These are phyloP conservation scores for Cystobasidiaceae sp. DNA, from an alignment of 1,284 basidiomycete species.

Conservation along the genomic window DNA sequence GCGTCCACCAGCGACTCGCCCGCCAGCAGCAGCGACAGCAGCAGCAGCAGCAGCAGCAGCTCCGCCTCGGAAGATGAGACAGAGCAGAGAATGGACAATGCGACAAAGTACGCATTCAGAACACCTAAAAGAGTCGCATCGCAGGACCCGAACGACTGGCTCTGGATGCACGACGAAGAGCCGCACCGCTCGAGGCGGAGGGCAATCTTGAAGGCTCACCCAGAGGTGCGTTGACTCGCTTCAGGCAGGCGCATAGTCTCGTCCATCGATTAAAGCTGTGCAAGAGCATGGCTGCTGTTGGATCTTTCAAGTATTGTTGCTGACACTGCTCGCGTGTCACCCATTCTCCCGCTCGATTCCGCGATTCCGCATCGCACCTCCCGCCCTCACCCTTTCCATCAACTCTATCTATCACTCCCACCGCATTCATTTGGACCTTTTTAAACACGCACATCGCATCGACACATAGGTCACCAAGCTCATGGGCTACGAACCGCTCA, in stretches of 20 bases:
- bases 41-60: neutral
- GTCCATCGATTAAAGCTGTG: too few species aligned
- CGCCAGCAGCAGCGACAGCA: slow-evolving; percentile 7
- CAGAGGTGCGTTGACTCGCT: slow-evolving; percentile 60
- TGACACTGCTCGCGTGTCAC: neutral
- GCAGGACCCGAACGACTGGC: slow-evolving; percentile 46
- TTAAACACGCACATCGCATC: neutral
- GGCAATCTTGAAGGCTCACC: slow-evolving; percentile 89
- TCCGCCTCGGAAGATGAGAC: neutral
- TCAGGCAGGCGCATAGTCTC: neutral
- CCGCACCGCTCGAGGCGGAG: slow-evolving; percentile 82
- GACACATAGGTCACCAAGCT: slow-evolving; percentile 72
- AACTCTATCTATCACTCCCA: too few species aligned
- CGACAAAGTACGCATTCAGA: slow-evolving; percentile 8
- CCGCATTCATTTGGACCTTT: too few species aligned
- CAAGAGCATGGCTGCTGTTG: too few species aligned
- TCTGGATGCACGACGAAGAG: slow-evolving; percentile 97
- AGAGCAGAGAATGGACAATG: neutral
- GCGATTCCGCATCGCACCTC: neutral
- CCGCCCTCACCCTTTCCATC: too few species aligned
- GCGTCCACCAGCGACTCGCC: neutral
- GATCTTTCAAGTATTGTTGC: too few species aligned
- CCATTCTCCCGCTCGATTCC: neutral
- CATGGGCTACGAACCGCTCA: slow-evolving; percentile 89
- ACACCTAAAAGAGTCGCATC: slow-evolving; percentile 40